Evolutionary conservation across 1,139 yeast genomes (phyloP).

Genomic region (Eremothecium coryli): DNA sequence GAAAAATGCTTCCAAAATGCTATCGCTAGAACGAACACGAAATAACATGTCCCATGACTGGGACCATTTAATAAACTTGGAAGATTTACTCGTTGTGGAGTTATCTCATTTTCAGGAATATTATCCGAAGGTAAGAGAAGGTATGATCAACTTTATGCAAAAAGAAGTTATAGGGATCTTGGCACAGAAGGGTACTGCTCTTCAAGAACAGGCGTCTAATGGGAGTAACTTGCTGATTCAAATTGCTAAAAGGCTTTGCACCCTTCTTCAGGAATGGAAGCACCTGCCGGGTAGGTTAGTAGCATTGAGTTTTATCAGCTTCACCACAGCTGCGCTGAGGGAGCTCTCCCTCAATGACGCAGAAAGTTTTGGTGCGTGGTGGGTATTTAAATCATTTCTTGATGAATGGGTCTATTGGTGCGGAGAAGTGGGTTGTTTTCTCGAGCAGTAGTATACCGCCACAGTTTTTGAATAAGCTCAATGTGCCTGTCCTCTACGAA

Average conservation of each 20-base stretch:
- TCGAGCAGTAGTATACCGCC: slow-evolving; percentile 9
- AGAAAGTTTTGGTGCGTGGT: slow-evolving; percentile 65
- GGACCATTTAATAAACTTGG: slow-evolving; percentile 43
- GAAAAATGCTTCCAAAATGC: slow-evolving; percentile 43
- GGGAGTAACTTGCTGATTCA: slow-evolving; percentile 19
- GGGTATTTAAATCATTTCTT: slow-evolving; percentile 69
- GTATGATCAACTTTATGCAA: slow-evolving; percentile 34
- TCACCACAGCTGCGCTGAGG: slow-evolving; percentile 55
- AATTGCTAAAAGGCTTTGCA: slow-evolving; percentile 36
- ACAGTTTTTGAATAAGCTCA: background rate
- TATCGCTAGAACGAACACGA: slow-evolving; percentile 40
- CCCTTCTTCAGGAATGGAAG: slow-evolving; percentile 41
- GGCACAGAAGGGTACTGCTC: slow-evolving; percentile 13
- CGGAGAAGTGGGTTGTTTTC: slow-evolving; percentile 60
- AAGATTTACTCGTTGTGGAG: slow-evolving; percentile 44
- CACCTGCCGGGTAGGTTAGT: slow-evolving; percentile 49
- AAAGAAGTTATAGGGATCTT: slow-evolving; percentile 39
- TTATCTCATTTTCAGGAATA: slow-evolving; percentile 39
- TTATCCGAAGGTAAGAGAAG: slow-evolving; percentile 29
- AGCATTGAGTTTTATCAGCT: slow-evolving; percentile 44
- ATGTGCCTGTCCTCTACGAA: slow-evolving; percentile 1
- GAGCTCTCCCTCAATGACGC: slow-evolving; percentile 55
- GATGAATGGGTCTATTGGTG: slow-evolving; percentile 65
- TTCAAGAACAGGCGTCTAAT: slow-evolving; percentile 13
- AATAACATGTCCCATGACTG: slow-evolving; percentile 53